Conservation (phyloP, 495 filamentous ascomycete species). For the Pseudoneurospora amorphoporcata region DNA sequence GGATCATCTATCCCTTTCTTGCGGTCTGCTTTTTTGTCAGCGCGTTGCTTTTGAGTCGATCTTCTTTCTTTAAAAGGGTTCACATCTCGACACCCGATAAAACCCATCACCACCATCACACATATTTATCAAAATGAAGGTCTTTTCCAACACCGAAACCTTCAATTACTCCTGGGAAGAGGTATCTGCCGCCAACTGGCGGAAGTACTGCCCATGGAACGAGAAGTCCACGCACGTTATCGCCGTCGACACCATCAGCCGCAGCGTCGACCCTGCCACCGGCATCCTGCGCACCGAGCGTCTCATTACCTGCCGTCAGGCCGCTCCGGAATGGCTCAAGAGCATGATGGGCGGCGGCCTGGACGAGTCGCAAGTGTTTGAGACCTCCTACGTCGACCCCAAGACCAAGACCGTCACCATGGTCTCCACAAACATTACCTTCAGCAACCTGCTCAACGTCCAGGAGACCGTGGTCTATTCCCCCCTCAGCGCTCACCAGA, state of each 20-base stretch:
- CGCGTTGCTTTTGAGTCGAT: background rate
- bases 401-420: constrained; percentile 76
- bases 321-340: constrained; percentile 76
- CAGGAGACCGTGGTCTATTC: constrained; percentile 83
- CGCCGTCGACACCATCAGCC: constrained; percentile 83
- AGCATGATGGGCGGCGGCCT: constrained; percentile 56
- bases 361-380: constrained; percentile 77
- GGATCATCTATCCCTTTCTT: background rate
- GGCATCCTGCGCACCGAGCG: constrained; percentile 93
- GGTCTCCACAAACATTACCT: constrained; percentile 86
- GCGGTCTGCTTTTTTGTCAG: constrained; percentile 1
- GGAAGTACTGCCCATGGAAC: constrained; percentile 98
- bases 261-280: constrained; percentile 66
- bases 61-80: background rate
- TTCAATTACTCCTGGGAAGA: constrained; percentile 98
- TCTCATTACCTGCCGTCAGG: constrained; percentile 89
- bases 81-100: background rate
- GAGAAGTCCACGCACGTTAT: constrained; percentile 88
- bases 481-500: constrained; percentile 53
- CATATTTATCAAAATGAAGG: constrained; percentile 59
- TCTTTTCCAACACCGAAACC: constrained; percentile 77
- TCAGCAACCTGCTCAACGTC: constrained; percentile 74
- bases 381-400: constrained; percentile 90
- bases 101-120: background rate
- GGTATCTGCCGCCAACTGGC: constrained; percentile 98